Base-by-base conservation (phyloP, 2,329 filamentous ascomycete species). In the Arthrinium puccinioides region DNA sequence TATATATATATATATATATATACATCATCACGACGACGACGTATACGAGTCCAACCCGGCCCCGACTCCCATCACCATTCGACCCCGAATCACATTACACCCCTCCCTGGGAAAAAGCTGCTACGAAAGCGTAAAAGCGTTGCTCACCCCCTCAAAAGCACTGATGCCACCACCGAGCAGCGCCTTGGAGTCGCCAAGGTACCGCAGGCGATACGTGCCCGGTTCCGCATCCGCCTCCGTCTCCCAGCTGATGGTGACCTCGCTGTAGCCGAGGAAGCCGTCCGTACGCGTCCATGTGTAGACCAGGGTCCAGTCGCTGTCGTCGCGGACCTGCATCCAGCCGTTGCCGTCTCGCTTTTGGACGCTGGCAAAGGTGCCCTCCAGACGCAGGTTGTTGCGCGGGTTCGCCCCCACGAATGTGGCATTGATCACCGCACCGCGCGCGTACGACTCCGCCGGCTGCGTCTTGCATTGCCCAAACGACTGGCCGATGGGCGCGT, bases 381-480 rank as follows among this genome's bases (percentile, higher is more conserved):
- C 89, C 2, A 87, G 76, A 2, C 79, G 76, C 21, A 96, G 74
- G 46, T 95, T 84, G 57, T 96, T 96, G 21, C 90, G 76, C 13
- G 90, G 90, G 52, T 95, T 95, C 1, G 89, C 89, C 13, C 82
- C 90, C 3, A 90, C 76, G 57, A 96, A 96, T 0, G 70, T 79
- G 0, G 73, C 82, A 13, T 65, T 72, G 33, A 89, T 76, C 4
- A 66, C 65, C 21, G 75, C 70, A 4, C 87, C 86, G 8, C 72
- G 62, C 1, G 59, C 45, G 54, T 85, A 87, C 1, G 64, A 62
- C 9, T 70, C 54, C 1, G 61, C 53, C 1, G 74, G 69, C 32
- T 82, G 70, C 1, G 62, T 61, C 20, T 76, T 59, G 2, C 87
- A 74, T 28, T 79, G 69, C 29, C 90, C 90, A 51, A 87, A 96